Base-by-base conservation (phyloP, 1,284 basidiomycete genomes). In the Leucoagaricus sp. region DNA sequence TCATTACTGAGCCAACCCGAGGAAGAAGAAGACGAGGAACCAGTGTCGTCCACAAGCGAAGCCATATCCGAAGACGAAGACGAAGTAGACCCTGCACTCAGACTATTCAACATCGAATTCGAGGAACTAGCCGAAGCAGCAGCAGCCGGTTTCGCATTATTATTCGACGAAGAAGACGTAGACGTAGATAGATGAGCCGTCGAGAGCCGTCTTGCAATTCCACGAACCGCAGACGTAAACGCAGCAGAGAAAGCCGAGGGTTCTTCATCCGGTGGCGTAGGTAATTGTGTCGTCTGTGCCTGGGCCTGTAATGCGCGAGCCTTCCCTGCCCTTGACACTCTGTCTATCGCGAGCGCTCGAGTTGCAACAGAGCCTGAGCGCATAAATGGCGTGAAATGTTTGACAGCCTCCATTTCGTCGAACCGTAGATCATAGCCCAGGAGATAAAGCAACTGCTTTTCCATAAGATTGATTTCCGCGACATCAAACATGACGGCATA, bases 381-480 rank as follows among this genome's bases (percentile, higher is more conserved):
- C 70, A 91, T 79, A 73, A 92, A 87, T 3, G 83, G 83, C 4
- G 79, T 76, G 66, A 90, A 89, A 53, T 77, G 72, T 46, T 71
- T 69, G 62, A 88, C 79, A 13, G 88, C 85, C 66, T 95, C 91
- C 38, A 75, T 71, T 73, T 96, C 94, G 64, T 84, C 81, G 73
- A 96, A 94, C 44, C 89, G 85, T 50, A 97, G 84, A 69, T 96
- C 90, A 67, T 91, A 96, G 74, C 95, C 91, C 61, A 97, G 84
- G 58, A 97, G 79, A 72, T 82, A 89, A 53, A 97, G 82, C 29
- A 97, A 82, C 73, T 98, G 94, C 75, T 89, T 92, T 79, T 98
- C 96, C 96, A 98, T 98, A 63, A 96, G 80, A 75, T 96, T 98
- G 74, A 98, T 85, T 73, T 91, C 89, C n/a, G 76, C 72, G 52